Conservation (phyloP, 352 stramenopile species). For the Phytophthora citricola region DNA sequence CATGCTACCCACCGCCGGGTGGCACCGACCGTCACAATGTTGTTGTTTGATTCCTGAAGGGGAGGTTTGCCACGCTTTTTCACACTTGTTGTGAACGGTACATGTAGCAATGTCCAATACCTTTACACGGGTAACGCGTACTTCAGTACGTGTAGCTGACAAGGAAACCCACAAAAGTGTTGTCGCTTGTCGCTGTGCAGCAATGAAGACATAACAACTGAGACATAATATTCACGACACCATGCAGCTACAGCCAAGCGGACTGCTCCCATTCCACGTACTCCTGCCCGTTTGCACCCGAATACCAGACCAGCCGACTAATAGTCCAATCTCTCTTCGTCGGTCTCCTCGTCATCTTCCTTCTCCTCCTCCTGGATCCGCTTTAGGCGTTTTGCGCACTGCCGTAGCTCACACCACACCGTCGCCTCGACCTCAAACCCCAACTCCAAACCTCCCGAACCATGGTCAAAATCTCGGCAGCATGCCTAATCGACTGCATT, state of each 20-base stretch:
- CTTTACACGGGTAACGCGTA: no score
- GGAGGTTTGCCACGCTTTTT: no score
- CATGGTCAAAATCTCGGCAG: constrained; percentile 13
- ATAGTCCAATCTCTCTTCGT: not conserved
- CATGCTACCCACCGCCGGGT: no score
- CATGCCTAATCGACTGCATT: constrained; percentile 24
- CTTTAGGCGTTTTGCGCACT: constrained; percentile 26
- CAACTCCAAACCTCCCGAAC: constrained; percentile 12
- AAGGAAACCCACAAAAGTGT: no score
- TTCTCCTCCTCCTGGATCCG: constrained; percentile 21
- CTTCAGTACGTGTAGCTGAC: no score
- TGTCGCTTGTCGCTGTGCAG: no score
- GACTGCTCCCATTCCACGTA: not conserved
- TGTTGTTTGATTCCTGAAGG: no score
- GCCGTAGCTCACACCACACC: constrained; percentile 21
- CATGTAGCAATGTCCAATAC: no score
- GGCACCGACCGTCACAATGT: no score
- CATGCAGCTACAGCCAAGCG: not conserved
- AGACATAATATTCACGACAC: not conserved
- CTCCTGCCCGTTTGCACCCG: not conserved
- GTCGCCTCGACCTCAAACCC: constrained; percentile 15
- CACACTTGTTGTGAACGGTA: no score
- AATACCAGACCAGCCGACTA: no score
- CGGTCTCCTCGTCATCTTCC: constrained; percentile 4
- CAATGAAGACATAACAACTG: not conserved